These are phyloP conservation scores for Monosporozyma aerobia DNA, from an alignment of 805 yeast species.

Conservation along the genomic window DNA sequence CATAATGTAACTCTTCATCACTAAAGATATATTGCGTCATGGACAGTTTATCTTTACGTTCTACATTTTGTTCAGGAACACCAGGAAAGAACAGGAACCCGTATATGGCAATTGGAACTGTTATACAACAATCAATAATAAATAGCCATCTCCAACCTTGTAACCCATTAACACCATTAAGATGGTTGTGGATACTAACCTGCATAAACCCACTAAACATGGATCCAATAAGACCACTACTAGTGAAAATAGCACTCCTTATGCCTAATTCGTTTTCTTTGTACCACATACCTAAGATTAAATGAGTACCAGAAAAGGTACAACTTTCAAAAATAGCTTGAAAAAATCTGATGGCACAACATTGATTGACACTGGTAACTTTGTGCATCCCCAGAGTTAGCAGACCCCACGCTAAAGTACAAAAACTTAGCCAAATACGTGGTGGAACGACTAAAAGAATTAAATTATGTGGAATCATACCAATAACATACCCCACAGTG, in stretches of 20 bases:
- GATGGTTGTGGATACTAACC: conserved; percentile 39
- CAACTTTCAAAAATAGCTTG: conserved; percentile 53
- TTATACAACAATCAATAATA: conserved; percentile 50
- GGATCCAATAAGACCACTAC: conserved; percentile 46
- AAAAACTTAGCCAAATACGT: conserved; percentile 44
- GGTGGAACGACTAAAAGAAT: conserved; percentile 46
- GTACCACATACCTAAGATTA: conserved; percentile 47
- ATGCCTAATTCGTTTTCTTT: conserved; percentile 40
- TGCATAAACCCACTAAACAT: conserved; percentile 51
- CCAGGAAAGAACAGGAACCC: conserved; percentile 56
- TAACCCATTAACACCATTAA: conserved; percentile 40
- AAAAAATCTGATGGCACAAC: conserved; percentile 51
- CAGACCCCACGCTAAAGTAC: conserved; percentile 49
- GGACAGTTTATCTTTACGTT: conserved; percentile 12
- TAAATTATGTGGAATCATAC: conserved; percentile 54
- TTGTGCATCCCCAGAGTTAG: conserved; percentile 44
- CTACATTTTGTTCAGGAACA: conserved; percentile 34
- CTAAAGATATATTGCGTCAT: conserved; percentile 31
- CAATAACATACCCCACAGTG: conserved; percentile 52
- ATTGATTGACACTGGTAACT: conserved; percentile 38
- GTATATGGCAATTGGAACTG: conserved; percentile 47
- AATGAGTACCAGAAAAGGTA: conserved; percentile 47
- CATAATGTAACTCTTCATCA: conserved; percentile 34
- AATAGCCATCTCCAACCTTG: conserved; percentile 66
- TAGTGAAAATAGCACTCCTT: conserved; percentile 46